These are phyloP conservation scores for Helianthus annuus DNA, from an alignment of 129 eudicot species.

Conservation along the genomic window HanXRQr2.0-SUNRISE NC_035437.2:54628922-54629421, in stretches of 20 bases:
- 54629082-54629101: slow-evolving; percentile 76
- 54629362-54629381: slow-evolving; percentile 82
- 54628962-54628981: slow-evolving; percentile 76
- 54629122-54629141: slow-evolving; percentile 62
- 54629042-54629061: slow-evolving; percentile 56
- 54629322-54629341: slow-evolving; percentile 88
- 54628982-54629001: slow-evolving; percentile 90
- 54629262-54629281: slow-evolving; percentile 81
- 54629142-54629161: slow-evolving; percentile 89
- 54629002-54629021: slow-evolving; percentile 79
- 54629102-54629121: slow-evolving; percentile 98
- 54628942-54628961: slow-evolving; percentile 68
- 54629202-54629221: slow-evolving; percentile 62
- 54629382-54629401: slow-evolving; percentile 77
- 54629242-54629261: slow-evolving; percentile 82
- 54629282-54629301: slow-evolving; percentile 89
- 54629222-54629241: slow-evolving; percentile 70
- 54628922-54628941: slow-evolving; percentile 63
- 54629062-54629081: slow-evolving; percentile 66
- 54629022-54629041: slow-evolving; percentile 82
- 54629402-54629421: slow-evolving; percentile 11
- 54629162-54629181: slow-evolving; percentile 91
- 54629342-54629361: slow-evolving; percentile 75
- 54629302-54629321: slow-evolving; percentile 79
- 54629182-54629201: slow-evolving; percentile 50